Base-by-base conservation (phyloP, 805 yeast genomes). In the Cyberlindnera lachancei region DNA sequence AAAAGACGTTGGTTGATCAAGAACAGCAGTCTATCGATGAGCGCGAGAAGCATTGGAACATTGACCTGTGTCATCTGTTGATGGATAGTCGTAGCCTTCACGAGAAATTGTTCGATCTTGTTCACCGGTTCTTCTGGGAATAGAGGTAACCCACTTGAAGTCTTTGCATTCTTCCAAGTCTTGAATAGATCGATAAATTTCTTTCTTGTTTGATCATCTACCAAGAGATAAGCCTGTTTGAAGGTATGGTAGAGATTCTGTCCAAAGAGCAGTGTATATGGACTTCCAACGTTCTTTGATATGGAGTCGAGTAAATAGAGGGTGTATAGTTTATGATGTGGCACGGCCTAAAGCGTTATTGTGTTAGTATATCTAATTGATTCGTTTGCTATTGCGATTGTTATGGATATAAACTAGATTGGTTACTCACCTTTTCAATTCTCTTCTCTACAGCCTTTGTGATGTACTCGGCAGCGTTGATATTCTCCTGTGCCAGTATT, bases 291-390 rank as follows among this genome's bases (percentile, higher is more conserved):
- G 48, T 79, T 84, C 56, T 92, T 92, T 59, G 90, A 82, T 29
- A 92, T 82, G 13, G 96, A 87, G 56, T 92, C 97, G 35, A 92
- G 59, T 28, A 90, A 66, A 52, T 90, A 92, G 38, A 92, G 66
- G 4, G 92, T 76, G 46, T 73, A 92, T 29, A 92, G 66, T 57
- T 92, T 92, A 43, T 84, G 88, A 10, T 73, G 69, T 2, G 96
- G 96, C 3, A 83, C 71, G 48, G 92, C 77, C 54, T 56, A 26
- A 13, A 29, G 7, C 7, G 17, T 6, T 6, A 15, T 30, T 12
- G 21, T 30, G 45, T 38, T 37, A 41, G 42, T 35, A 30, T 15
- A 18, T 14, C 20, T 20, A 5, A 7, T 26, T 27, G 12, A 25
- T 9, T 16, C n/a, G 17, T 12, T 17, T 18, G 24, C 11, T 13